Conservation (phyloP, 2,329 filamentous ascomycete species). For the Beauveria scarabaeidicola region DNA sequence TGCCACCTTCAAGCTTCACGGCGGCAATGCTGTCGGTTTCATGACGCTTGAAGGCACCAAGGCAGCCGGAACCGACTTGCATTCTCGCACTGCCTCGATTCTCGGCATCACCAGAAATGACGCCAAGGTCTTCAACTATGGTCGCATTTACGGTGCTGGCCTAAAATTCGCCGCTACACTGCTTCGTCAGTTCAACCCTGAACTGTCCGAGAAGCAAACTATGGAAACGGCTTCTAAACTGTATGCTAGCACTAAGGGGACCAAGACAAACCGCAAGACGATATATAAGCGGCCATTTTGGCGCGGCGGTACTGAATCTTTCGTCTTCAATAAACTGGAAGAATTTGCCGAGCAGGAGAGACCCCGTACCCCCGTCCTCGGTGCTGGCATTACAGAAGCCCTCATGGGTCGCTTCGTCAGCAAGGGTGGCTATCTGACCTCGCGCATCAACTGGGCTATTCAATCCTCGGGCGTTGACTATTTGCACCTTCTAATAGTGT, state of each 20-base stretch:
- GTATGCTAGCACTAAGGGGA: conserved; percentile 84
- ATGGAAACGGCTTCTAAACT: conserved; percentile 66
- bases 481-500: conserved; percentile 82
- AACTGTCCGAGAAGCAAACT: conserved; percentile 71
- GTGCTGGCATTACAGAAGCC: conserved; percentile 92
- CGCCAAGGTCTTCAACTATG: conserved; percentile 98
- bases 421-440: conserved; percentile 89
- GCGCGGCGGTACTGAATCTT: conserved; percentile 92
- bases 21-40: conserved; percentile 94
- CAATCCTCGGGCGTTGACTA: conserved; percentile 97
- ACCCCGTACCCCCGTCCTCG: conserved; percentile 84
- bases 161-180: conserved; percentile 87
- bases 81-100: conserved; percentile 87
- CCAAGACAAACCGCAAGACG: conserved; percentile 66
- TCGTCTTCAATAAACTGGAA: conserved; percentile 97
- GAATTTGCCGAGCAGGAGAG: conserved; percentile 93
- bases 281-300: conserved; percentile 75
- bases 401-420: conserved; percentile 80
- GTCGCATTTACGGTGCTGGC: conserved; percentile 96
- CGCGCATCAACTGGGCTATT: conserved; percentile 97
- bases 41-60: conserved; percentile 98
- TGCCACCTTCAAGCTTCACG: conserved; percentile 88
- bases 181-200: conserved; percentile 87
- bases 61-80: conserved; percentile 83
- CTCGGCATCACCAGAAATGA: conserved; percentile 90